These are phyloP conservation scores for Sporothrix schenckii DNA, from an alignment of 2,329 filamentous ascomycete species.

Conservation along the genomic window DNA sequence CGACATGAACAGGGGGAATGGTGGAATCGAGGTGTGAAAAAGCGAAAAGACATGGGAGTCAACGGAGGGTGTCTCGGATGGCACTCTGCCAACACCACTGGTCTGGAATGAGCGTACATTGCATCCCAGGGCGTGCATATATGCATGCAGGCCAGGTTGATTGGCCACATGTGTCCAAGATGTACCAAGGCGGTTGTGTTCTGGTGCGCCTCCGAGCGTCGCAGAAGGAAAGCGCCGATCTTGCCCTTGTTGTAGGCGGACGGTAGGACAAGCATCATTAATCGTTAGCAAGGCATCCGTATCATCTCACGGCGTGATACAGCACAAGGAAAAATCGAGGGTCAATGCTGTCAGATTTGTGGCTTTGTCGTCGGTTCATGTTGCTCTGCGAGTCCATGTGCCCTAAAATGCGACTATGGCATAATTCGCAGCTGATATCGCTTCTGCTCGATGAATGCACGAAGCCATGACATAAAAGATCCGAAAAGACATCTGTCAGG, in stretches of 20 bases:
- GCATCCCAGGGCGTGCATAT: not conserved
- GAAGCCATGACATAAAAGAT: not conserved
- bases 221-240: not conserved
- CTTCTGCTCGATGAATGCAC: not conserved
- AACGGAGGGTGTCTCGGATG: slow-evolving; percentile 3
- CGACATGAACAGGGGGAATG: not conserved
- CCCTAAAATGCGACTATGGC: not conserved
- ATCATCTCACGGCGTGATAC: not conserved
- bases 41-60: not conserved
- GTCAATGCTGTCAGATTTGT: not conserved
- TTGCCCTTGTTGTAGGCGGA: not conserved
- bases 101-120: not conserved
- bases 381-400: not conserved
- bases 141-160: not conserved
- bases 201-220: not conserved
- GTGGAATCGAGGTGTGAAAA: too few relatives aligned
- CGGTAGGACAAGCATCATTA: too few relatives aligned
- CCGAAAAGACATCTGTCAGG: not conserved
- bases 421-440: slow-evolving; percentile 14
- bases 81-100: not conserved
- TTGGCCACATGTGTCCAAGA: not conserved
- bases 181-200: not conserved
- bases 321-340: not conserved
- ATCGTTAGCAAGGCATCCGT: not conserved
- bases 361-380: not conserved